Percentiles rank a stretch among this genome's conserved stretches.
phyloP scores from a whole-genome alignment of 208 protist genomes.

The Acanthamoeba quina region DNA sequence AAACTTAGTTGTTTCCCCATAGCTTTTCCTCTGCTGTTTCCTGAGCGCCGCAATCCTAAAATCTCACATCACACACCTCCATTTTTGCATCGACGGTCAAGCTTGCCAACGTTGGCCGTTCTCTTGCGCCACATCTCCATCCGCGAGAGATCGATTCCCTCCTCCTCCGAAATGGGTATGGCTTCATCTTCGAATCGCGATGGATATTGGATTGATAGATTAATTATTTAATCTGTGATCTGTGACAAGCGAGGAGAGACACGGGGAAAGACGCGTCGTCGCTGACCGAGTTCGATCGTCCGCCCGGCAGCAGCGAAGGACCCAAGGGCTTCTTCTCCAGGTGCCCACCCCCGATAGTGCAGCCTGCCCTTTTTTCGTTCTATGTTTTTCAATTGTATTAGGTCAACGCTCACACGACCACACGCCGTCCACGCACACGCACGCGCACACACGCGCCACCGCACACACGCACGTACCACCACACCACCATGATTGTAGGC shows the following conservation, averaged over 20 bases:
- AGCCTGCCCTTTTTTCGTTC: not conserved
- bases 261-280: not conserved
- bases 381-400: not conserved
- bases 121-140: too few relatives aligned
- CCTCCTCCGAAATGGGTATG: too few relatives aligned
- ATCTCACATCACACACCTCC: too few relatives aligned
- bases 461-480: not conserved
- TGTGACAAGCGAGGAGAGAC: not conserved
- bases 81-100: too few relatives aligned
- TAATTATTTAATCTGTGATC: not conserved
- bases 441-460: not conserved
- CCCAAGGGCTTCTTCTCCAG: not conserved
- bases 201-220: not conserved
- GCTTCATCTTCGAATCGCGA: not conserved
- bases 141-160: too few relatives aligned
- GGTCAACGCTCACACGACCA: not conserved
- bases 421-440: too few relatives aligned
- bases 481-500: not conserved
- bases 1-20: too few relatives aligned
- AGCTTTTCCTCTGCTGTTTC: too few relatives aligned
- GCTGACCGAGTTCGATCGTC: slow-evolving; percentile 32
- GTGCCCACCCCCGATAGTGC: not conserved
- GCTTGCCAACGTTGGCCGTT: too few relatives aligned
- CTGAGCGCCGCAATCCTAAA: too few relatives aligned
- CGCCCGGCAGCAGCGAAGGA: not conserved